A percentile compares a stretch with the other conserved stretches of the same genome.
These are phyloP conservation scores for Ophiocordyceps camponoti-leonardi DNA, from an alignment of 2,329 filamentous ascomycete genomes.

Conservation along the genomic window DNA sequence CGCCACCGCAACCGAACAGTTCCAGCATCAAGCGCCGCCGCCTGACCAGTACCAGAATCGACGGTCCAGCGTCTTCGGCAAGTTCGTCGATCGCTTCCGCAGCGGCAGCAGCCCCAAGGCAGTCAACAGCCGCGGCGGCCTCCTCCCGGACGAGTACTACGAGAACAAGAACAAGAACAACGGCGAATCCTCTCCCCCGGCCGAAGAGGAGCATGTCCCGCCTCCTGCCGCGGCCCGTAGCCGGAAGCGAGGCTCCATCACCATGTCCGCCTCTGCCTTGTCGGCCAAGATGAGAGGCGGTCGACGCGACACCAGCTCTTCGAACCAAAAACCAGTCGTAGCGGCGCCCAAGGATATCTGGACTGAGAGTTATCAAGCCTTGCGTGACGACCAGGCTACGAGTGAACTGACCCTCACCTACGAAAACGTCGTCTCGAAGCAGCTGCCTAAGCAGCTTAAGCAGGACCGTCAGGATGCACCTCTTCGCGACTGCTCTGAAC, in stretches of 20 bases:
- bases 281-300: background rate
- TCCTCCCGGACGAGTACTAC: background rate
- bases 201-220: background rate
- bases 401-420: conserved; percentile 16
- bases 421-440: conserved; percentile 17
- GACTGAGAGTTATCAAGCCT: conserved; percentile 16
- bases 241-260: background rate
- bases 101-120: conserved; percentile 1
- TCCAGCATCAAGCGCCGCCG: background rate
- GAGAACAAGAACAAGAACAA: background rate
- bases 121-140: background rate
- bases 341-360: conserved; percentile 12
- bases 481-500: conserved; percentile 7
- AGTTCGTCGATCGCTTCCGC: conserved; percentile 5
- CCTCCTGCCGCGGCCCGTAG: background rate
- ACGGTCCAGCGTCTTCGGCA: conserved; percentile 1
- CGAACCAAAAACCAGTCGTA: background rate
- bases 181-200: background rate
- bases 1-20: background rate
- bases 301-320: background rate
- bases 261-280: background rate
- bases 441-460: conserved; percentile 15
- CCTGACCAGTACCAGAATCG: background rate
- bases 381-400: conserved; percentile 12
- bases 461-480: conserved; percentile 10